Conservation (phyloP, 2,329 filamentous ascomycete genomes). For the Alternaria longipes region DNA sequence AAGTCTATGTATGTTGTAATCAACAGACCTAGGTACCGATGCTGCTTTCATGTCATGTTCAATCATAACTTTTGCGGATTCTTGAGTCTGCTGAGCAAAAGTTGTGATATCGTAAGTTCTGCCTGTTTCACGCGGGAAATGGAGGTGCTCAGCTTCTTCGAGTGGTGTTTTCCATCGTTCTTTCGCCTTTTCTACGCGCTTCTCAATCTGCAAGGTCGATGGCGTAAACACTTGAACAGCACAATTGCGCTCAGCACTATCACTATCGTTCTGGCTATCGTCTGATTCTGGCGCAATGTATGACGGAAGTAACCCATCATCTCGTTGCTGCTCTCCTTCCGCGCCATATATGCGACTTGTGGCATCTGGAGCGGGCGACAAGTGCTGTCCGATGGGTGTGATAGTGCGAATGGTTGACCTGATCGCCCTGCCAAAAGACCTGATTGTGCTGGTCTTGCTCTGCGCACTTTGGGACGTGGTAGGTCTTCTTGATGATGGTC, state of each 20-base stretch:
- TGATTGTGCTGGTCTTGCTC: conserved; percentile 40
- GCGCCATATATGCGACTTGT: conserved; percentile 9
- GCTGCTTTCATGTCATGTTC: background rate
- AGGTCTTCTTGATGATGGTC: conserved; percentile 20
- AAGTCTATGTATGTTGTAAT: background rate
- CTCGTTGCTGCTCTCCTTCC: conserved; percentile 17
- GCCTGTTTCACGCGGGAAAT: conserved; percentile 41
- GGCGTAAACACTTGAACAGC: conserved; percentile 34
- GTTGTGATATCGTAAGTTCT: conserved; percentile 27
- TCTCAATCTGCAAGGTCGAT: conserved; percentile 52
- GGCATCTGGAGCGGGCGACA: conserved; percentile 17
- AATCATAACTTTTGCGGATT: background rate
- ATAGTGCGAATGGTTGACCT: conserved; percentile 51
- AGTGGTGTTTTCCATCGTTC: conserved; percentile 55
- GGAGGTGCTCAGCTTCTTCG: conserved; percentile 43
- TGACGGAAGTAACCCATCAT: conserved; percentile 17
- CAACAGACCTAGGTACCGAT: too few relatives aligned
- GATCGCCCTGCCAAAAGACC: conserved; percentile 39
- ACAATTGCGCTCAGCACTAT: background rate
- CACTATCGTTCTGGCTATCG: background rate
- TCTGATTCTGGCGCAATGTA: conserved; percentile 11
- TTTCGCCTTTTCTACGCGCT: conserved; percentile 50
- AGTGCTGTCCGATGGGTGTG: conserved; percentile 37
- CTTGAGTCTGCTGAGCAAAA: conserved; percentile 5
- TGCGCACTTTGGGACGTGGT: conserved; percentile 23